Conservation (phyloP, 805 yeast species). For the Ogataea minuta region DNA sequence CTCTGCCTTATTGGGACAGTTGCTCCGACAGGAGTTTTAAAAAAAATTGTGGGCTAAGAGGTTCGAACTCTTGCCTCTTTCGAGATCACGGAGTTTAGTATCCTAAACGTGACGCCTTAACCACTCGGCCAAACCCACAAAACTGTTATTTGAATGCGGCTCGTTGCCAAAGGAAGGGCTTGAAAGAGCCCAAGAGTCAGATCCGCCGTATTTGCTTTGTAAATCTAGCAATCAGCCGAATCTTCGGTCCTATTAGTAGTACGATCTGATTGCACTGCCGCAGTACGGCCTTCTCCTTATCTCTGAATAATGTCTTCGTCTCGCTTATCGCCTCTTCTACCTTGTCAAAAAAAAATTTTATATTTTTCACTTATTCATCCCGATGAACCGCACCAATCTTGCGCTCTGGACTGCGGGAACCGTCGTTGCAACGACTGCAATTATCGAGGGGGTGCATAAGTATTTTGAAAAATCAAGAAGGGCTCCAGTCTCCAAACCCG, state of each 20-base stretch:
- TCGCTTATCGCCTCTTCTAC: too few relatives aligned
- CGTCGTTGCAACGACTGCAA: slow-evolving; percentile 35
- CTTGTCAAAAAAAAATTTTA: background rate
- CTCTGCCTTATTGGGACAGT: slow-evolving; percentile 11
- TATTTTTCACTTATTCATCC: slow-evolving; percentile 1
- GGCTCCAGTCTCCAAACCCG: background rate
- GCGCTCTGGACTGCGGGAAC: slow-evolving; percentile 25
- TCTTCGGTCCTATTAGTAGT: too few relatives aligned
- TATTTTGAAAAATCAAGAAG: slow-evolving; percentile 15
- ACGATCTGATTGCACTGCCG: too few relatives aligned
- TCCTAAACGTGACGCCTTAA: slow-evolving; percentile 32
- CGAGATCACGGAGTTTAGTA: slow-evolving; percentile 26
- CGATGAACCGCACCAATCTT: slow-evolving; percentile 12
- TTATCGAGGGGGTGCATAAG: slow-evolving; percentile 37
- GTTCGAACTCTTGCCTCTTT: slow-evolving; percentile 32
- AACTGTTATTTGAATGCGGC: background rate
- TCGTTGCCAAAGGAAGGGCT: background rate
- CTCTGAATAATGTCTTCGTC: too few relatives aligned
- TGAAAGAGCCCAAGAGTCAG: too few relatives aligned
- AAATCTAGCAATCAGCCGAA: too few relatives aligned
- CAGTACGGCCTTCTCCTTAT: too few relatives aligned
- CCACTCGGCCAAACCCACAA: slow-evolving; percentile 33
- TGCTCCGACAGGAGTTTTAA: slow-evolving; percentile 11
- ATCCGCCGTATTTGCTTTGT: too few relatives aligned
- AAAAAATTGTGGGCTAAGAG: slow-evolving; percentile 29